Conservation (phyloP, 441 rosid species). For the Arabidopsis lyrata region DNA sequence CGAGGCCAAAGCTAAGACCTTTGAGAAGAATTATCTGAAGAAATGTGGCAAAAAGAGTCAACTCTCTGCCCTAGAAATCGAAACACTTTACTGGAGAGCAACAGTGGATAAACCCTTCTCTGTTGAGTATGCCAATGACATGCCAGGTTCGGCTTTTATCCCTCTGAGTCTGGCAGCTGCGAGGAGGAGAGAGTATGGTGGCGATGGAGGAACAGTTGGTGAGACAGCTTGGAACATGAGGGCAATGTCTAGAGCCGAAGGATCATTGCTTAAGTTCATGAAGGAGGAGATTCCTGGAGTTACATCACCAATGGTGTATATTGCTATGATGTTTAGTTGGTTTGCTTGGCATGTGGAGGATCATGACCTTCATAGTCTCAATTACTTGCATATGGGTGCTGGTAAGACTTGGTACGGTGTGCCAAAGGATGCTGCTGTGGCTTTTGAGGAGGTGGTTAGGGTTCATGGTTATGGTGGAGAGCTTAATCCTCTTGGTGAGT, state of each 20-base stretch:
- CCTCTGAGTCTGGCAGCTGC: constrained; percentile 50
- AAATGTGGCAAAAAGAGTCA: constrained; percentile 63
- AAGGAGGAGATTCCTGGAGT: constrained; percentile 99
- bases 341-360: constrained; percentile 99
- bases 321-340: constrained; percentile 99
- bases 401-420: constrained; percentile 99
- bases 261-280: constrained; percentile 94
- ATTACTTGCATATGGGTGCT: constrained; percentile 97
- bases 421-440: constrained; percentile 88
- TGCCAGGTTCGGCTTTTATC: constrained; percentile 96
- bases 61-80: constrained; percentile 75
- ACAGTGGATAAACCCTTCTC: constrained; percentile 88
- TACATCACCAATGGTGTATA: constrained; percentile 95
- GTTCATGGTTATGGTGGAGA: constrained; percentile 95
- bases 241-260: constrained; percentile 88
- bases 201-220: constrained; percentile 74
- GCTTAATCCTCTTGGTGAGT: constrained; percentile 90
- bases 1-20: constrained; percentile 82
- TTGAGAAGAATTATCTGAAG: constrained; percentile 74
- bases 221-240: constrained; percentile 99
- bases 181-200: constrained; percentile 53
- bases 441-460: constrained; percentile 96
- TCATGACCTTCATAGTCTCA: constrained; percentile 96
- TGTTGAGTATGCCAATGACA: constrained; percentile 97
- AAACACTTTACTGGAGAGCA: constrained; percentile 97